Percentiles rank a stretch among this genome's conserved stretches.
Conservation (phyloP, 1,139 yeast species). For the Sporopachydermia cereana region DNA sequence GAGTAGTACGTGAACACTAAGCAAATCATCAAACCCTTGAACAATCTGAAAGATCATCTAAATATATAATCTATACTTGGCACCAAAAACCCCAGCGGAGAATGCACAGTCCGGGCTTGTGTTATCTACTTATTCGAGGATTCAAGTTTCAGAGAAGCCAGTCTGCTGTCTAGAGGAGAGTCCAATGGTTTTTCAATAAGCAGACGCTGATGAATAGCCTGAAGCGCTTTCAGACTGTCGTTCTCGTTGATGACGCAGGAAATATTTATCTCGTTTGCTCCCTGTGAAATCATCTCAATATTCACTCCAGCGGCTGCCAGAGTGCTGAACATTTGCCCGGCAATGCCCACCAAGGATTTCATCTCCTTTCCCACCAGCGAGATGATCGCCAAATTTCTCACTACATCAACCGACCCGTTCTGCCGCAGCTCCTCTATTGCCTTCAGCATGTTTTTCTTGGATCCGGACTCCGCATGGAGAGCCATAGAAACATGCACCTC, state of each 20-base stretch:
- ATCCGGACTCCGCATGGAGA: constrained; percentile 65
- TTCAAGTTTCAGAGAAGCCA: constrained; percentile 19
- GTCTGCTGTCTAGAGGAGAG: constrained; percentile 29
- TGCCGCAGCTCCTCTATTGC: constrained; percentile 70
- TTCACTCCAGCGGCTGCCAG: constrained; percentile 86
- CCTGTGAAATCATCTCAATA: constrained; percentile 96
- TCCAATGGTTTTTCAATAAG: constrained; percentile 29
- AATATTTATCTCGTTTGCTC: constrained; percentile 94
- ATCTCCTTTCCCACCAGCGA: constrained; percentile 93
- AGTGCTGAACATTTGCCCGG: constrained; percentile 93
- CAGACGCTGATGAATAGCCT: constrained; percentile 71
- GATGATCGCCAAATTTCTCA: constrained; percentile 78
- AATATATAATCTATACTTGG: no score
- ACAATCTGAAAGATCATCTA: no score
- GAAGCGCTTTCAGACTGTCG: constrained; percentile 77
- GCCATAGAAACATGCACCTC: constrained; percentile 99
- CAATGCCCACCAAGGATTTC: constrained; percentile 94
- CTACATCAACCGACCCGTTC: constrained; percentile 82
- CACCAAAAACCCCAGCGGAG: no score
- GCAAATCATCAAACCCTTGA: no score
- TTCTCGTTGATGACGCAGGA: constrained; percentile 84
- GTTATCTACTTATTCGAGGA: neutral
- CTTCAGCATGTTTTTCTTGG: constrained; percentile 33
- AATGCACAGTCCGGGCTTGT: no score
- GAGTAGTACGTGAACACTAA: no score